These are phyloP conservation scores for Cyclotella cryptica DNA, from an alignment of 108 stramenopile genomes.

Conservation along the genomic window DNA sequence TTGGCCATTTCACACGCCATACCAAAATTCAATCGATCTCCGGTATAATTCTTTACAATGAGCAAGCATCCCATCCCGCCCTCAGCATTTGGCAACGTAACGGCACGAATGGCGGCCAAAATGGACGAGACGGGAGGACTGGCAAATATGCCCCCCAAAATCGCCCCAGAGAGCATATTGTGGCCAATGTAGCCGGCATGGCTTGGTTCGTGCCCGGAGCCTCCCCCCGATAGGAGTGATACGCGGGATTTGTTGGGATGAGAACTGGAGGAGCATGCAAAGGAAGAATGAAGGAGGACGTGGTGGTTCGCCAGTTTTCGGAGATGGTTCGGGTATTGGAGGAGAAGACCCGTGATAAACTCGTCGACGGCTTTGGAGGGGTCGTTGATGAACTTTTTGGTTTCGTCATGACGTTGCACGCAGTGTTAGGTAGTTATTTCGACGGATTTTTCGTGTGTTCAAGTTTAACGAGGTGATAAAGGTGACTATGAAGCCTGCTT, in stretches of 20 bases:
- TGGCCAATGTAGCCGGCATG: slow-evolving; percentile 95
- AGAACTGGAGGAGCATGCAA: slow-evolving; percentile 2
- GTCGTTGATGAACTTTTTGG: slow-evolving; percentile 90
- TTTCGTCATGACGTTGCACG: slow-evolving; percentile 13
- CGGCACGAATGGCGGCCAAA: slow-evolving; percentile 91
- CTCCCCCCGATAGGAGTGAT: slow-evolving; percentile 92
- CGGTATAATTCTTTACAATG: slow-evolving; percentile 99
- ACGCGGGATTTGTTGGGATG: slow-evolving; percentile 54
- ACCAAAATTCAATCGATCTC: slow-evolving; percentile 98
- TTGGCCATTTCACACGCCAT: slow-evolving; percentile 94
- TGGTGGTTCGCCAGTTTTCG: slow-evolving; percentile 75
- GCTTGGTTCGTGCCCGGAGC: slow-evolving; percentile 97
- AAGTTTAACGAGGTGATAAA: no score
- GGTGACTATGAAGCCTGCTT: no score
- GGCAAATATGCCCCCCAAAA: slow-evolving; percentile 98
- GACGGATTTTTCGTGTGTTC: no score
- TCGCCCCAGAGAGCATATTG: slow-evolving; percentile 96
- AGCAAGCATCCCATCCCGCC: slow-evolving; percentile 81
- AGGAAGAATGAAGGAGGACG: slow-evolving; percentile 62
- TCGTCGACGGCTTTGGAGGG: slow-evolving; percentile 75
- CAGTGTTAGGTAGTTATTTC: no score
- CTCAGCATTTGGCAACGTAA: slow-evolving; percentile 54
- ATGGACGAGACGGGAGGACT: slow-evolving; percentile 88
- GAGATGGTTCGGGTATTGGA: slow-evolving; percentile 80
- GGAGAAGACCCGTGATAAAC: slow-evolving; percentile 76